Evolutionary conservation across 2,329 filamentous ascomycete species (phyloP).

Genomic region (Aspergillus ibericus): DNA sequence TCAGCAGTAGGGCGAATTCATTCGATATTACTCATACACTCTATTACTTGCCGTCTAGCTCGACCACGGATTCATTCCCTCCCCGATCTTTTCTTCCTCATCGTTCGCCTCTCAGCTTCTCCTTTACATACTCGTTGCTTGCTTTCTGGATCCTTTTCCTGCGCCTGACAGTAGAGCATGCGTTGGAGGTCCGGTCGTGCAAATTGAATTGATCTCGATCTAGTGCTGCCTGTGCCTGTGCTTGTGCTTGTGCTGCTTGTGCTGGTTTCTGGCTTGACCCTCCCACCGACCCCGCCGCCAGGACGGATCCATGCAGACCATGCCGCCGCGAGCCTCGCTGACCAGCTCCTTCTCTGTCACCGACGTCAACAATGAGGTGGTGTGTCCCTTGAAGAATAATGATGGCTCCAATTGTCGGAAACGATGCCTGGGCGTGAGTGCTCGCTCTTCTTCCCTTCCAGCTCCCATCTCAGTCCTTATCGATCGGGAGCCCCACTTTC

Average conservation of each 20-base stretch:
- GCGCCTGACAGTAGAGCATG: slow-evolving; percentile 14
- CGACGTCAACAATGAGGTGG: slow-evolving; percentile 91
- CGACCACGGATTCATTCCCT: neutral
- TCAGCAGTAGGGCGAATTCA: neutral
- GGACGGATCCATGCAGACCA: slow-evolving; percentile 54
- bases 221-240: slow-evolving; percentile 3
- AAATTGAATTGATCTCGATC: slow-evolving; percentile 16
- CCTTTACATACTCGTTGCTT: slow-evolving; percentile 3
- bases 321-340: slow-evolving; percentile 85
- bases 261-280: slow-evolving; percentile 14
- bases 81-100: neutral
- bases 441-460: slow-evolving; percentile 13
- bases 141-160: neutral
- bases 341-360: slow-evolving; percentile 90
- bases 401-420: slow-evolving; percentile 97
- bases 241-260: slow-evolving; percentile 1
- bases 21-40: slow-evolving; percentile 5
- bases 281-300: slow-evolving; percentile 19
- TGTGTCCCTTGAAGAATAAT: slow-evolving; percentile 92
- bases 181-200: slow-evolving; percentile 8
- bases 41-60: neutral
- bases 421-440: slow-evolving; percentile 94
- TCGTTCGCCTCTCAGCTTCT: neutral
- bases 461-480: too few species aligned
- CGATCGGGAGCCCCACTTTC: slow-evolving; percentile 13